Evolutionary conservation across 1,284 basidiomycete genomes (phyloP).

Genomic region (Phylloporus sp.): DNA sequence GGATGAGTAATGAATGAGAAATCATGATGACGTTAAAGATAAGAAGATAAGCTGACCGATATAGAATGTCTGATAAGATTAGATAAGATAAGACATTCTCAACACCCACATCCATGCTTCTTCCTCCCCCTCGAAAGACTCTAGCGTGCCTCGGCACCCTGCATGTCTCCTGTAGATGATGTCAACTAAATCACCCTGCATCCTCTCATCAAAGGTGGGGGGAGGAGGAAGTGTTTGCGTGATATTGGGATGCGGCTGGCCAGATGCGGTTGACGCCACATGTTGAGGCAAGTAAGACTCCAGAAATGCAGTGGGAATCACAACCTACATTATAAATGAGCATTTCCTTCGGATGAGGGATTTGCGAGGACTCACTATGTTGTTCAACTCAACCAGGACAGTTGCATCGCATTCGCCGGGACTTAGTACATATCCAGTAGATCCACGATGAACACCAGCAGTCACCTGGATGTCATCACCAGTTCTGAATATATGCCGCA

Average conservation of each 20-base stretch:
- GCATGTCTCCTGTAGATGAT: neutral
- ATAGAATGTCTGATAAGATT: too few species aligned
- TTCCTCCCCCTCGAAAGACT: neutral
- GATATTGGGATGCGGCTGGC: neutral
- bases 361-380: neutral
- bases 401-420: neutral
- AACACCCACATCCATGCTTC: neutral
- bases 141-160: neutral
- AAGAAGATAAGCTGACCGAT: too few species aligned
- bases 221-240: neutral
- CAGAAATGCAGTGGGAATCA: neutral
- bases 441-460: neutral
- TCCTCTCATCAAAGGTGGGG: neutral
- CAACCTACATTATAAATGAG: neutral
- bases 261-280: neutral
- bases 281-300: neutral
- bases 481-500: neutral
- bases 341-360: neutral
- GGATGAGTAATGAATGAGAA: too few species aligned
- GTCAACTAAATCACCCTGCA: neutral
- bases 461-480: neutral
- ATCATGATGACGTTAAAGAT: too few species aligned
- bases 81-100: too few species aligned
- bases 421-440: neutral
- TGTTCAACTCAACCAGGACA: neutral